Evolutionary conservation across 2,329 filamentous ascomycete genomes (phyloP).

Genomic region (Fusarium pseudocircinatum): DNA sequence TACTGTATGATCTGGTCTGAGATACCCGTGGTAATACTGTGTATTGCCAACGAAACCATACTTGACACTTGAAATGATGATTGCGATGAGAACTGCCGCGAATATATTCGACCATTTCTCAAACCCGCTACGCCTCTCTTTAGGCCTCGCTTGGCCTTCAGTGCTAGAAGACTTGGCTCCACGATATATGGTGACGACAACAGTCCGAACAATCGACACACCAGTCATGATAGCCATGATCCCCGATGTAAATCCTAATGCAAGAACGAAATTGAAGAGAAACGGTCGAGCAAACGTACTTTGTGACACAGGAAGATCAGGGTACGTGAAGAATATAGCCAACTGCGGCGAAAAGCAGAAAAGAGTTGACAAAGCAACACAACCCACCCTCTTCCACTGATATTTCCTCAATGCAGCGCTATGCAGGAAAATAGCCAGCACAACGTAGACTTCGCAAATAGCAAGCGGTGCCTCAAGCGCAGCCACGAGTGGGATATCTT

Average conservation of each 20-base stretch:
- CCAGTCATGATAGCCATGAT: not conserved
- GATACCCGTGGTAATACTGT: not conserved
- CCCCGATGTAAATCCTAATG: not conserved
- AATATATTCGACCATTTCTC: not conserved
- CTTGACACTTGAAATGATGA: not conserved
- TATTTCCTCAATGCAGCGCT: not conserved
- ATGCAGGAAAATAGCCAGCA: not conserved
- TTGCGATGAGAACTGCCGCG: not conserved
- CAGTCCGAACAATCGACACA: rapidly evolving
- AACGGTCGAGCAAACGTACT: not conserved
- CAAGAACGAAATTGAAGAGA: not conserved
- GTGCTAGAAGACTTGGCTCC: not conserved
- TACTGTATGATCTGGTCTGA: no score
- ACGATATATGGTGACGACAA: not conserved
- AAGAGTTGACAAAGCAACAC: not conserved
- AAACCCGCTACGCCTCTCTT: not conserved
- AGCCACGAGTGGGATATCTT: not conserved
- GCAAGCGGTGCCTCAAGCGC: not conserved
- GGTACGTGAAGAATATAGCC: not conserved
- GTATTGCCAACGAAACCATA: not conserved
- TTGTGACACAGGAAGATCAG: not conserved
- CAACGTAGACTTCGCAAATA: not conserved
- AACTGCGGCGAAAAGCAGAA: not conserved
- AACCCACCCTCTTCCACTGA: not conserved
- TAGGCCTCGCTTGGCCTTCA: rapidly evolving